phyloP scores from a whole-genome alignment of 768 basidiomycete genomes.

The Collybia nuda region DNA sequence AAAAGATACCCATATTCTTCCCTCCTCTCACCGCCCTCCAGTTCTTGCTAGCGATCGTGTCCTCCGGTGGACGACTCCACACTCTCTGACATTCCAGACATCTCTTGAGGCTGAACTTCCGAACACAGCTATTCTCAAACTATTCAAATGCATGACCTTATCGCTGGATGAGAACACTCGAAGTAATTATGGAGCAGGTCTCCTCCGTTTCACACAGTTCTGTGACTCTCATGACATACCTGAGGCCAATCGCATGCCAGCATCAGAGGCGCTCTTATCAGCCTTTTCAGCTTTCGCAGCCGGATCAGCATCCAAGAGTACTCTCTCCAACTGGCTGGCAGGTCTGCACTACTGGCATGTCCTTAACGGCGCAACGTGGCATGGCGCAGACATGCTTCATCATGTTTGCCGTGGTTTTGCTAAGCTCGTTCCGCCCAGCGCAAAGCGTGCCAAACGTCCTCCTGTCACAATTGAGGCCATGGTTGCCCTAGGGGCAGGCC shows the following conservation, averaged over 20 bases:
- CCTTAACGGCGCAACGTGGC: constrained; percentile 32
- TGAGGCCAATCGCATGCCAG: too few relatives aligned
- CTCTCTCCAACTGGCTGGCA: constrained; percentile 31
- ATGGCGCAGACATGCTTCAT: constrained; percentile 24
- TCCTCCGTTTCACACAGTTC: too few relatives aligned
- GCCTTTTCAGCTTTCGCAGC: background rate
- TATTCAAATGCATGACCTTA: background rate
- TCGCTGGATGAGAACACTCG: background rate
- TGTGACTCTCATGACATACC: too few relatives aligned
- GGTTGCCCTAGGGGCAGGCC: constrained; percentile 9
- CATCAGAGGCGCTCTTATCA: too few relatives aligned
- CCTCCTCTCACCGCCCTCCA: constrained; percentile 10
- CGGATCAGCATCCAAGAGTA: constrained; percentile 15
- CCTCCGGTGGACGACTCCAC: constrained; percentile 16
- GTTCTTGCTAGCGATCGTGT: constrained; percentile 13
- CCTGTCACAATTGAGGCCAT: constrained; percentile 37
- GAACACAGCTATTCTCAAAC: background rate
- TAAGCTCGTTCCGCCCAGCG: background rate
- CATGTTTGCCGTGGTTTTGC: constrained; percentile 11
- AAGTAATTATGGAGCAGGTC: too few relatives aligned
- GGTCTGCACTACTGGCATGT: constrained; percentile 37
- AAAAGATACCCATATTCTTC: background rate
- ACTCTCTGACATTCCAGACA: background rate
- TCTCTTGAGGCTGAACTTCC: constrained; percentile 1
- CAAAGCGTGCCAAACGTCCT: background rate